phyloP scores from a whole-genome alignment of 768 basidiomycete genomes.

The Piloderma croceum region DNA sequence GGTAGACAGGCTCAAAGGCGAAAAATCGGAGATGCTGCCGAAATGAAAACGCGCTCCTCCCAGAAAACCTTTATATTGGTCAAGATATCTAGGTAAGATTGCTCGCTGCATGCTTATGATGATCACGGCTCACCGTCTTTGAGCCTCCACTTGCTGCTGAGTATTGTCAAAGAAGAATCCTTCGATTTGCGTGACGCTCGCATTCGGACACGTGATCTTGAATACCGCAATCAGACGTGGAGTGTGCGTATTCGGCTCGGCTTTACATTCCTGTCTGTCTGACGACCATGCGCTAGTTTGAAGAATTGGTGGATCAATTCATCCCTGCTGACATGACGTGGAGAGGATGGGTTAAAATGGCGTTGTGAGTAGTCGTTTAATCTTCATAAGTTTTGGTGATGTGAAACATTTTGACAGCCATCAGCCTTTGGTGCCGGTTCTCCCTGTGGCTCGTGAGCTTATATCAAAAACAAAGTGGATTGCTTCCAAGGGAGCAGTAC shows the following conservation, averaged over 20 bases:
- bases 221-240: constrained; percentile 78
- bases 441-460: constrained; percentile 74
- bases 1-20: constrained; percentile 12
- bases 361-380: too few species aligned
- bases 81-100: constrained; percentile 57
- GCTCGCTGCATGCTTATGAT: constrained; percentile 12
- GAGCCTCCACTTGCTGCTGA: constrained; percentile 68
- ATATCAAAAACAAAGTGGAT: constrained; percentile 74
- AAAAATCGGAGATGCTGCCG: constrained; percentile 57
- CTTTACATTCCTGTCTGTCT: constrained; percentile 4
- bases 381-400: too few species aligned
- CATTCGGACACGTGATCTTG: constrained; percentile 74
- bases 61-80: constrained; percentile 83
- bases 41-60: constrained; percentile 76
- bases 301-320: constrained; percentile 74
- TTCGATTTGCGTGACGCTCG: constrained; percentile 77
- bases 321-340: constrained; percentile 73
- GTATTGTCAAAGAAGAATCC: constrained; percentile 77
- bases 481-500: background rate
- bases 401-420: too few species aligned
- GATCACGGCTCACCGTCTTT: constrained; percentile 11
- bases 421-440: constrained; percentile 70
- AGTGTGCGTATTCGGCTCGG: constrained; percentile 48
- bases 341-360: constrained; percentile 81
- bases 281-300: constrained; percentile 44